These are phyloP conservation scores for Podila horticola DNA, from an alignment of 192 early-diverging fungal genomes.

Conservation along the genomic window DNA sequence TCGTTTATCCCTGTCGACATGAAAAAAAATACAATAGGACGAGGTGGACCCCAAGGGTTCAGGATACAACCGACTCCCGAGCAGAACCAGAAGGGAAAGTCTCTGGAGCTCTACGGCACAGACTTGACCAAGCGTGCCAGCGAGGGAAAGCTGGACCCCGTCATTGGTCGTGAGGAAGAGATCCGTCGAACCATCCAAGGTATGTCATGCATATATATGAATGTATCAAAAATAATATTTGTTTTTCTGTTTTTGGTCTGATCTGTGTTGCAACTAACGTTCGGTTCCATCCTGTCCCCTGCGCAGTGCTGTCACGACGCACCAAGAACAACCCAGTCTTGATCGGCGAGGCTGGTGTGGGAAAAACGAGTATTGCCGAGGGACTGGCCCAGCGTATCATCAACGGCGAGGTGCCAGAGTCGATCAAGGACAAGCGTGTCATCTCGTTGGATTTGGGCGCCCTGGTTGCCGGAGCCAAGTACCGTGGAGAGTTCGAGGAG, in stretches of 20 bases:
- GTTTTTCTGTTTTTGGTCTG: background rate
- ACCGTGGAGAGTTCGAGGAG: conserved; percentile 85
- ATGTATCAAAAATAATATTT: background rate
- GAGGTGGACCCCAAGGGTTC: conserved; percentile 38
- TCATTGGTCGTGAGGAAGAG: conserved; percentile 82
- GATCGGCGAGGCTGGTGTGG: conserved; percentile 81
- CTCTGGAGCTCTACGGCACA: conserved; percentile 61
- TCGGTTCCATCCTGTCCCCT: background rate
- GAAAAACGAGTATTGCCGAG: conserved; percentile 85
- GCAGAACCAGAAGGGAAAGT: conserved; percentile 45
- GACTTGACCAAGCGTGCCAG: conserved; percentile 79
- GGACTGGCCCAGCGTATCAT: conserved; percentile 83
- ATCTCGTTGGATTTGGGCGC: conserved; percentile 79
- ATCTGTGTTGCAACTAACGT: background rate
- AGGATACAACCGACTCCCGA: conserved; percentile 39
- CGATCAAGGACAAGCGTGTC: conserved; percentile 77
- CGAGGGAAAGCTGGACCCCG: conserved; percentile 85
- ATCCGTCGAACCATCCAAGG: conserved; percentile 83
- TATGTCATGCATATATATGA: conserved; percentile 22
- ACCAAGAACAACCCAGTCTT: conserved; percentile 85
- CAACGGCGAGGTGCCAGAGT: conserved; percentile 80
- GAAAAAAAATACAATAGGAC: background rate
- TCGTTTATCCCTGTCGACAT: too few relatives aligned
- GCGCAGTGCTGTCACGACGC: conserved; percentile 66
- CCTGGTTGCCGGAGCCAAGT: conserved; percentile 79